Conservation (phyloP, 2,329 filamentous ascomycete genomes). For the Dactylella cylindrospora region DNA sequence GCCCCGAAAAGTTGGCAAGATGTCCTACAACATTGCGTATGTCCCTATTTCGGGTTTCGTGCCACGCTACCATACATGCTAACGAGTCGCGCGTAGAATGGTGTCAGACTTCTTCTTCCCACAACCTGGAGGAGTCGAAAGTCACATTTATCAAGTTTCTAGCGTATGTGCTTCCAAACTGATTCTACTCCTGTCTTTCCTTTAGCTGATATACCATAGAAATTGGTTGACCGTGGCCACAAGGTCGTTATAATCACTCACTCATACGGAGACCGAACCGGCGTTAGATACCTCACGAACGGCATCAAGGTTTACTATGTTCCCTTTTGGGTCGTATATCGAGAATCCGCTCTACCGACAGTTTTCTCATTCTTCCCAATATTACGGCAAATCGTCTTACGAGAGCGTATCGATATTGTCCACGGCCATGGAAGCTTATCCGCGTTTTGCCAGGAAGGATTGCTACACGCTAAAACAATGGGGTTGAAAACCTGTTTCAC, state of each 20-base stretch:
- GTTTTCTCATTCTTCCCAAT: constrained; percentile 98
- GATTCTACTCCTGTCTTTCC: constrained; percentile 2
- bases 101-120: constrained; percentile 99
- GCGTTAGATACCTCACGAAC: constrained; percentile 93
- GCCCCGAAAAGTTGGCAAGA: constrained; percentile 50
- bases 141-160: constrained; percentile 96
- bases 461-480: constrained; percentile 94
- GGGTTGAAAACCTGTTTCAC: constrained; percentile 93
- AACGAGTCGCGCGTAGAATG: constrained; percentile 62
- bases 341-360: constrained; percentile 88
- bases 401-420: constrained; percentile 93
- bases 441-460: constrained; percentile 89
- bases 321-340: constrained; percentile 93
- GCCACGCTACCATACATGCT: constrained; percentile 12
- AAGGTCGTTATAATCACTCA: constrained; percentile 98
- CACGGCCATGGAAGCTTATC: constrained; percentile 96
- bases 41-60: constrained; percentile 48
- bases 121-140: constrained; percentile 93
- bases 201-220: constrained; percentile 55
- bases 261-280: constrained; percentile 85
- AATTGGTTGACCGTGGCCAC: constrained; percentile 94
- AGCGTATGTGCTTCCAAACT: constrained; percentile 57
- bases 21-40: constrained; percentile 72
- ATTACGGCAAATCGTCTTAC: constrained; percentile 93
- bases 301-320: constrained; percentile 98